phyloP scores from a whole-genome alignment of 2,329 filamentous ascomycete species.

The Fusarium sp. region DNA sequence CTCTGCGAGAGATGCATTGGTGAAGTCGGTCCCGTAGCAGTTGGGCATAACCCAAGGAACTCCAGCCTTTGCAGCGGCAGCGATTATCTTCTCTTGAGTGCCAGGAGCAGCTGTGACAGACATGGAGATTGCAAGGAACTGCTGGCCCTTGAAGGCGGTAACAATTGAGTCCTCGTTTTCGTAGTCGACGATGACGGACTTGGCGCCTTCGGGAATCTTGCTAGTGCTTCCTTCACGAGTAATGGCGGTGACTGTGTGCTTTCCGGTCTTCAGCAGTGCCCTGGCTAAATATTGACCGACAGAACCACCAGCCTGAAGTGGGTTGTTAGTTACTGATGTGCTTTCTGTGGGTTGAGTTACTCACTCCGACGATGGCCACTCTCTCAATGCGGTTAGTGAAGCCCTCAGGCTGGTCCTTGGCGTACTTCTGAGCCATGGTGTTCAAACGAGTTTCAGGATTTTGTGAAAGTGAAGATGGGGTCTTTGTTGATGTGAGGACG shows the following conservation, averaged over 20 bases:
- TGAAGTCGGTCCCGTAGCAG: slow-evolving; percentile 56
- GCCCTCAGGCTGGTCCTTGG: slow-evolving; percentile 51
- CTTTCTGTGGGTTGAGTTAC: slow-evolving; percentile 23
- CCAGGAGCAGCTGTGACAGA: slow-evolving; percentile 55
- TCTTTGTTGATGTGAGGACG: not conserved
- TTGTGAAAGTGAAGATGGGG: not conserved
- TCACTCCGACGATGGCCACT: slow-evolving; percentile 62
- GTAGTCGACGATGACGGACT: slow-evolving; percentile 58
- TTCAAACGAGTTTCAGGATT: not conserved
- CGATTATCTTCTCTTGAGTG: slow-evolving; percentile 62
- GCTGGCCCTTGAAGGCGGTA: slow-evolving; percentile 63
- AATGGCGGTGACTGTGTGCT: slow-evolving; percentile 64
- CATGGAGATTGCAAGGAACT: slow-evolving; percentile 70
- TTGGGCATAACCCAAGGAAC: slow-evolving; percentile 70
- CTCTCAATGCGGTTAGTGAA: slow-evolving; percentile 57
- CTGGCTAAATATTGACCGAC: slow-evolving; percentile 54
- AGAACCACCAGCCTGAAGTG: slow-evolving; percentile 54
- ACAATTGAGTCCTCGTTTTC: slow-evolving; percentile 58
- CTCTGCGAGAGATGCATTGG: slow-evolving; percentile 52
- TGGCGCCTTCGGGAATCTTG: slow-evolving; percentile 58
- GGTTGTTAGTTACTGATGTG: slow-evolving; percentile 4
- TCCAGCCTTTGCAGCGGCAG: slow-evolving; percentile 66
- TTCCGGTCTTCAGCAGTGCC: slow-evolving; percentile 59
- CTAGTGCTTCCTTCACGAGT: slow-evolving; percentile 57
- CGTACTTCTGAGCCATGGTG: slow-evolving; percentile 45